Percentiles rank a stretch among this genome's conserved stretches.
These are phyloP conservation scores for Themeda triandra DNA, from an alignment of 176 grass and related monocot species.

Conservation along the genomic window DNA sequence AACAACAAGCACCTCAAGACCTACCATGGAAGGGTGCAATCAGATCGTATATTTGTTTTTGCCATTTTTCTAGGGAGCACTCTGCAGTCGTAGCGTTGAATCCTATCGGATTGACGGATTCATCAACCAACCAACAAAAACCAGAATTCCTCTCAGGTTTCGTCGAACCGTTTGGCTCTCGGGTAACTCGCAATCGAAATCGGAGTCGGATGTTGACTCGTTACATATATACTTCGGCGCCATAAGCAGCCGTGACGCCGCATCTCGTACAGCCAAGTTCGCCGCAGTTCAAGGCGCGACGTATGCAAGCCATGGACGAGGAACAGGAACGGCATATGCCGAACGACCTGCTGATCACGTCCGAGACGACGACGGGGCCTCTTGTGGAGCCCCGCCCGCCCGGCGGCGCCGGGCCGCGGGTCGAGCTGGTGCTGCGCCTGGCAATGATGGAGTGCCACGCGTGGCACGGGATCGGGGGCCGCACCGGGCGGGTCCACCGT, in stretches of 20 bases:
- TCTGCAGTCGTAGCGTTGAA: too few relatives aligned
- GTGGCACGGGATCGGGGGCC: not conserved
- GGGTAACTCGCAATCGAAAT: too few relatives aligned
- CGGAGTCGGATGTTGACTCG: too few relatives aligned
- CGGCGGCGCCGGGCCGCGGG: not conserved
- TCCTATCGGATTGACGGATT: too few relatives aligned
- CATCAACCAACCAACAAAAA: too few relatives aligned
- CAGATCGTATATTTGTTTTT: too few relatives aligned
- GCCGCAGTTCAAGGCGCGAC: not conserved
- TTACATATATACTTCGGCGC: not conserved
- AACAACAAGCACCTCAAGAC: too few relatives aligned
- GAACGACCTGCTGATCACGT: not conserved
- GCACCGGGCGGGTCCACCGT: not conserved
- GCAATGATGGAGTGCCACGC: not conserved
- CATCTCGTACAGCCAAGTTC: not conserved
- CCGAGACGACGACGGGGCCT: not conserved
- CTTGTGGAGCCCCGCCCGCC: not conserved
- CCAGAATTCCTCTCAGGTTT: too few relatives aligned
- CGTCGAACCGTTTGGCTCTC: too few relatives aligned
- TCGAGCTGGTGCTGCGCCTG: not conserved
- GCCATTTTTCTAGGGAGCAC: too few relatives aligned
- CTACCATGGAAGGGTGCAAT: too few relatives aligned
- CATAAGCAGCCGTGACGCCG: not conserved
- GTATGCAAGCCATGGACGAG: not conserved
- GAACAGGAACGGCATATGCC: not conserved